A percentile compares a stretch with the other conserved stretches of the same genome.
Evolutionary conservation across 345 rosid genomes (phyloP).

Genomic region (Garcia nutans): DNA sequence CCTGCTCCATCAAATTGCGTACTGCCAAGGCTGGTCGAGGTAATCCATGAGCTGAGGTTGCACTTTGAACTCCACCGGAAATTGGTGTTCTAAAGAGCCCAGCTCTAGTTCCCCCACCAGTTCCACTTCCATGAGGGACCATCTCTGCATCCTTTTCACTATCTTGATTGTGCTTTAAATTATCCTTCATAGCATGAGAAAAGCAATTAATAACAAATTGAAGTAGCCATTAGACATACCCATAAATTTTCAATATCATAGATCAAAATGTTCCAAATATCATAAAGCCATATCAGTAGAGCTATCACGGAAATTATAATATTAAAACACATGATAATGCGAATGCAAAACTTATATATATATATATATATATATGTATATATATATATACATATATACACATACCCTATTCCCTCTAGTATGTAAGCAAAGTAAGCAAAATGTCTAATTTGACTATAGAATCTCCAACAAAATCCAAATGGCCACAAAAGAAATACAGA

Average conservation of each 20-base stretch:
- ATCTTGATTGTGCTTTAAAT: conserved; percentile 27
- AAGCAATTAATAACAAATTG: conserved; percentile 37
- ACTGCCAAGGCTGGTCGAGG: conserved; percentile 94
- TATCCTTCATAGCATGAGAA: conserved; percentile 57
- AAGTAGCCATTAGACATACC: conserved; percentile 34
- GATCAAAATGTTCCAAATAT: conserved; percentile 18
- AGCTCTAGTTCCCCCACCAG: conserved; percentile 76
- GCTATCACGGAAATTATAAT: neutral
- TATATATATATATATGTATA: no score
- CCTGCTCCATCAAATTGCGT: conserved; percentile 98
- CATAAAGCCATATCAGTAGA: conserved; percentile 10
- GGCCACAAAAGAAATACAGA: no score
- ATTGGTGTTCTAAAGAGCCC: conserved; percentile 97
- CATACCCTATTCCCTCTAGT: no score
- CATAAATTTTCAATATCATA: conserved; percentile 23
- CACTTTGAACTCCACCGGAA: conserved; percentile 98
- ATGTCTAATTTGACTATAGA: no score
- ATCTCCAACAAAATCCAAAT: no score
- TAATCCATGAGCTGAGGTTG: conserved; percentile 93
- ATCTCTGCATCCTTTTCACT: conserved; percentile 38
- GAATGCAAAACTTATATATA: no score
- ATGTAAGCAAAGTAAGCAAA: no score
- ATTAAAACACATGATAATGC: no score
- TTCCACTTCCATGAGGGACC: conserved; percentile 45
- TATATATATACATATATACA: no score